phyloP scores from a whole-genome alignment of 1,284 basidiomycete species.

The Veloboletus limbatus region DNA sequence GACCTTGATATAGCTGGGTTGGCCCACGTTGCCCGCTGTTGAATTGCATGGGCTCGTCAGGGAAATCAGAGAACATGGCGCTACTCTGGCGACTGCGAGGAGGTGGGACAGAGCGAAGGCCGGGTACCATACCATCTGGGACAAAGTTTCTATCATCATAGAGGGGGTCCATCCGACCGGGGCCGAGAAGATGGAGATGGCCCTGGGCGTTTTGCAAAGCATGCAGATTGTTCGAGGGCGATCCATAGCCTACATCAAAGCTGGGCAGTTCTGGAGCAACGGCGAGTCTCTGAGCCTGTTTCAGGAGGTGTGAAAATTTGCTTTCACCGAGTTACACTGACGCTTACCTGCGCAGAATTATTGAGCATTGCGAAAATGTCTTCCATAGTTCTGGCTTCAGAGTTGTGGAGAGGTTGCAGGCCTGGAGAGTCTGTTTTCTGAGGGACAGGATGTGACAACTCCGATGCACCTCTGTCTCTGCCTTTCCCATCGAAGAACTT shows the following conservation, averaged over 20 bases:
- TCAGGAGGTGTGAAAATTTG: not conserved
- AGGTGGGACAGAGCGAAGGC: constrained; percentile 62
- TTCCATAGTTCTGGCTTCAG: constrained; percentile 62
- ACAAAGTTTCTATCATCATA: constrained; percentile 78
- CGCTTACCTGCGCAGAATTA: constrained; percentile 34
- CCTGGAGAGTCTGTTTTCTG: constrained; percentile 46
- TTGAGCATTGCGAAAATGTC: constrained; percentile 59
- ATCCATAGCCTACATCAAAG: constrained; percentile 26
- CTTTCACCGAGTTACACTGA: not conserved
- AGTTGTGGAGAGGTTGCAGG: constrained; percentile 36
- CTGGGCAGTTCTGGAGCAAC: constrained; percentile 22
- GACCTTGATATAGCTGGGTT: constrained; percentile 54
- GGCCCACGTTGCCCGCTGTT: constrained; percentile 54
- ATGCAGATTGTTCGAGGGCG: constrained; percentile 24
- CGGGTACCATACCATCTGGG: constrained; percentile 80
- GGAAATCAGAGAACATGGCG: constrained; percentile 53
- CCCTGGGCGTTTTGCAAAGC: constrained; percentile 43
- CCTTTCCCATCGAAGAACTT: constrained; percentile 78
- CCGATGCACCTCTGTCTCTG: constrained; percentile 45
- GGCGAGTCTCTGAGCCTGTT: constrained; percentile 30
- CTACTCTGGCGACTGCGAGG: constrained; percentile 58
- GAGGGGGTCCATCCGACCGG: constrained; percentile 57
- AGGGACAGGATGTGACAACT: constrained; percentile 43
- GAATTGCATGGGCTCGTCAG: constrained; percentile 62
- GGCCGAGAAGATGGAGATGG: constrained; percentile 40